phyloP scores from a whole-genome alignment of 2,329 filamentous ascomycete genomes.

The Xylaria sp. region DNA sequence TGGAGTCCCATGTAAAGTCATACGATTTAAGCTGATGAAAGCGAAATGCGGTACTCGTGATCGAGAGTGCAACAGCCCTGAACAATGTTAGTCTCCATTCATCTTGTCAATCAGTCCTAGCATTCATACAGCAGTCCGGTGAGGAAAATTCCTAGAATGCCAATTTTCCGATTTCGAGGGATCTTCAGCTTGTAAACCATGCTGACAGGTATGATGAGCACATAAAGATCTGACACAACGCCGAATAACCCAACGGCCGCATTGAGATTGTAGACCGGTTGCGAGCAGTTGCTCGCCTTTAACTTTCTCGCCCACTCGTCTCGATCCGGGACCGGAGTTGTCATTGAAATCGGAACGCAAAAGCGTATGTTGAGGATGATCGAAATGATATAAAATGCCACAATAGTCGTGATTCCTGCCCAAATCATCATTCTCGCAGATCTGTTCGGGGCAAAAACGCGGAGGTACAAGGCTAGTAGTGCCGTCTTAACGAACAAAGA shows the following conservation, averaged over 20 bases:
- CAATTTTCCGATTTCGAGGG: constrained; percentile 31
- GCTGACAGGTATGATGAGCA: constrained; percentile 39
- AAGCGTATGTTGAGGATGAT: constrained; percentile 35
- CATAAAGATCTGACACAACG: constrained; percentile 40
- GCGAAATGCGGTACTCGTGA: constrained; percentile 37
- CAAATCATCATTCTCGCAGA: constrained; percentile 35
- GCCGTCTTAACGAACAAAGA: constrained; percentile 39
- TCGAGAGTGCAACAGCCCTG: constrained; percentile 37
- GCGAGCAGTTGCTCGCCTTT: constrained; percentile 31
- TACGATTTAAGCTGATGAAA: constrained; percentile 35
- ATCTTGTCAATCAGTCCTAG: background rate
- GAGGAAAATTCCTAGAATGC: constrained; percentile 39
- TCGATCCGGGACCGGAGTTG: constrained; percentile 18
- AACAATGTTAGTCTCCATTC: constrained; percentile 13
- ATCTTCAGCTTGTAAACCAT: constrained; percentile 36
- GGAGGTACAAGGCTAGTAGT: constrained; percentile 40
- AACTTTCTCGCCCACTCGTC: constrained; percentile 31
- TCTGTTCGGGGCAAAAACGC: constrained; percentile 36
- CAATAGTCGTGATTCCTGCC: constrained; percentile 34
- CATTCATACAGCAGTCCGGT: constrained; percentile 39
- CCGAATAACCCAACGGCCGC: constrained; percentile 36
- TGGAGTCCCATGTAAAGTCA: constrained; percentile 41
- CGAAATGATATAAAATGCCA: constrained; percentile 32
- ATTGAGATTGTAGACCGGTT: constrained; percentile 38
- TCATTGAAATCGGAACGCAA: constrained; percentile 34